Percentiles rank a stretch among this genome's conserved stretches.
Conservation (phyloP, 495 filamentous ascomycete species). For the Hyaloscypha variabilis region DNA sequence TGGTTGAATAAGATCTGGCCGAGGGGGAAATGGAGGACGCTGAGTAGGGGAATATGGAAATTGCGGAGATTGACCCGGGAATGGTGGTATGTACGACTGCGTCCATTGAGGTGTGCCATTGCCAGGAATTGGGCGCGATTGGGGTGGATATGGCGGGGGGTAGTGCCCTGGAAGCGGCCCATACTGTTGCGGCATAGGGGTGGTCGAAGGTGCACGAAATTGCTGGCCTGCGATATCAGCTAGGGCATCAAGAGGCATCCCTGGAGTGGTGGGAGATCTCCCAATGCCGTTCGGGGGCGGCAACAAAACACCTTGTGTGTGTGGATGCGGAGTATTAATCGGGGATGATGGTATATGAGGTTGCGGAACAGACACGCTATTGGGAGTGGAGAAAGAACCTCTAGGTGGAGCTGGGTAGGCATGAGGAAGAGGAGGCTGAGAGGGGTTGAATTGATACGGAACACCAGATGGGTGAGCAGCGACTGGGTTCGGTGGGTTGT, state of each 20-base stretch:
- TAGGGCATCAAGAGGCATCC: slow-evolving; percentile 27
- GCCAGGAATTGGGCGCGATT: slow-evolving; percentile 12
- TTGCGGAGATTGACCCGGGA: slow-evolving; percentile 19
- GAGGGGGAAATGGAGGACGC: slow-evolving; percentile 21
- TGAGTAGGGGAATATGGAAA: slow-evolving; percentile 13
- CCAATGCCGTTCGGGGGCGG: slow-evolving; percentile 25
- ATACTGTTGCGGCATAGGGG: slow-evolving; percentile 25
- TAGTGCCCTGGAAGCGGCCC: slow-evolving; percentile 33
- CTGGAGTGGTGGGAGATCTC: slow-evolving; percentile 24
- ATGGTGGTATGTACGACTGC: slow-evolving; percentile 12
- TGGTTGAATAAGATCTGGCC: slow-evolving; percentile 11
- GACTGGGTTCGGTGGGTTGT: slow-evolving; percentile 27
- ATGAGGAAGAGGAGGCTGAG: background rate
- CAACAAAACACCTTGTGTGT: slow-evolving; percentile 8
- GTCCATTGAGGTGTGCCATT: slow-evolving; percentile 50
- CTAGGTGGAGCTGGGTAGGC: slow-evolving; percentile 11
- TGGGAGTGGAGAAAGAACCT: slow-evolving; percentile 29
- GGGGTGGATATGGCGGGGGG: slow-evolving; percentile 15
- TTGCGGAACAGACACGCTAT: slow-evolving; percentile 33
- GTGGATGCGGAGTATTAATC: slow-evolving; percentile 23
- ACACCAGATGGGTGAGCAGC: background rate
- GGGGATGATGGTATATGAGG: slow-evolving; percentile 31
- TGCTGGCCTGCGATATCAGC: slow-evolving; percentile 32
- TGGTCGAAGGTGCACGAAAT: slow-evolving; percentile 26
- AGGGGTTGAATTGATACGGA: slow-evolving; percentile 18